Conservation (phyloP, 177 flowering plant species). For the Vitis hybrid region DNA sequence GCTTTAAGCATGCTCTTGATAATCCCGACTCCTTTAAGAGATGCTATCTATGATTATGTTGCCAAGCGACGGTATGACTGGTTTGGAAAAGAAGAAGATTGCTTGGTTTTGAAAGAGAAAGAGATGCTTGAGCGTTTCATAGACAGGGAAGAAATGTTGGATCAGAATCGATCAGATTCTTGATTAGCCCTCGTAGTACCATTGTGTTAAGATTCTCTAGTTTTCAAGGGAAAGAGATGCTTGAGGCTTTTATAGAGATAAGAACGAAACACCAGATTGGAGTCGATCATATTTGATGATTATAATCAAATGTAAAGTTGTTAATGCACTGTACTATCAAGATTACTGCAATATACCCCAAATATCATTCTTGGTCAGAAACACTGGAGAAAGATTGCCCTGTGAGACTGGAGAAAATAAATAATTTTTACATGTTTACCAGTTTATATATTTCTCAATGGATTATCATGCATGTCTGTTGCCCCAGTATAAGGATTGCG, state of each 20-base stretch:
- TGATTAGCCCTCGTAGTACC: slow-evolving; percentile 6
- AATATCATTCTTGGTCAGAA: too few relatives aligned
- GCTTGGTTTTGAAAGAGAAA: slow-evolving; percentile 68
- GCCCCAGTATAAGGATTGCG: too few relatives aligned
- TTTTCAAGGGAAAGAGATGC: not conserved
- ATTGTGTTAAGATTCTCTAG: not conserved
- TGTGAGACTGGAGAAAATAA: too few relatives aligned
- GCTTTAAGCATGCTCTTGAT: slow-evolving; percentile 53
- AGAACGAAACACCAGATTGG: too few relatives aligned
- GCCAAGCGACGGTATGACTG: slow-evolving; percentile 74
- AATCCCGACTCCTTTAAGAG: slow-evolving; percentile 72
- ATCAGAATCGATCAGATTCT: slow-evolving; percentile 20
- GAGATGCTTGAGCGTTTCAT: slow-evolving; percentile 84
- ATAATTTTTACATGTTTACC: too few relatives aligned
- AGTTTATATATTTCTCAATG: too few relatives aligned
- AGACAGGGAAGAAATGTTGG: slow-evolving; percentile 70
- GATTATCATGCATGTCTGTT: too few relatives aligned
- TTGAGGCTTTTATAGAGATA: not conserved
- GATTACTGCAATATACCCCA: too few relatives aligned
- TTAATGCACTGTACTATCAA: too few relatives aligned
- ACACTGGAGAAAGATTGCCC: too few relatives aligned
- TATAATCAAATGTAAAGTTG: too few relatives aligned
- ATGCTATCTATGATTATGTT: slow-evolving; percentile 73
- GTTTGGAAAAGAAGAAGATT: slow-evolving; percentile 75
- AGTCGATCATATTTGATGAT: too few relatives aligned